These are phyloP conservation scores for Royoungia palumana DNA, from an alignment of 768 basidiomycete genomes.

Conservation along the genomic window DNA sequence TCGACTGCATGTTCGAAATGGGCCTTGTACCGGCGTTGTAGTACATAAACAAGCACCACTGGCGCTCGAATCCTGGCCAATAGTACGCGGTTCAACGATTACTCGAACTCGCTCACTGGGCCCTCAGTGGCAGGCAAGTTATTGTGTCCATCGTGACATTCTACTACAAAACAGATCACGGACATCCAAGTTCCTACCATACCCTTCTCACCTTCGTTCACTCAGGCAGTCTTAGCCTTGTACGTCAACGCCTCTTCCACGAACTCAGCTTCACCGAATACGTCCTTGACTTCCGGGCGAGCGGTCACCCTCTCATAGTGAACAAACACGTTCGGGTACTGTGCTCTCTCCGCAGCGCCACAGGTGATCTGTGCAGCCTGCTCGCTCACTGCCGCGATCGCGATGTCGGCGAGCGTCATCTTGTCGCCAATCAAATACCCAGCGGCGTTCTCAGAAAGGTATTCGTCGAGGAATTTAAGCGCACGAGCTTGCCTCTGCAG, in stretches of 20 bases:
- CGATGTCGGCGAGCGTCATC: constrained; percentile 28
- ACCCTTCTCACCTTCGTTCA: too few species aligned
- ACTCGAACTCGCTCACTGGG: too few species aligned
- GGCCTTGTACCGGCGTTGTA: neutral
- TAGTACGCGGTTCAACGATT: too few species aligned
- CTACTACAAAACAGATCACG: too few species aligned
- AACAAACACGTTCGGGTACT: constrained; percentile 24
- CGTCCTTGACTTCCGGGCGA: constrained; percentile 17
- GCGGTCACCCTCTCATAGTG: constrained; percentile 22
- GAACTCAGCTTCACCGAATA: constrained; percentile 18
- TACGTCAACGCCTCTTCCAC: constrained; percentile 16
- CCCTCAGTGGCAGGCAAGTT: too few species aligned
- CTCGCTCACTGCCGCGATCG: constrained; percentile 19
- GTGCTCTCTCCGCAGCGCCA: constrained; percentile 25
- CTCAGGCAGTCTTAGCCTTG: constrained; percentile 6
- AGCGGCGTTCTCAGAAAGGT: constrained; percentile 17
- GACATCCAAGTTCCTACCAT: too few species aligned
- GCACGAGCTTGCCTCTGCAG: constrained; percentile 19
- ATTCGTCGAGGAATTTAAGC: constrained; percentile 25
- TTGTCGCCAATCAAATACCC: constrained; percentile 23
- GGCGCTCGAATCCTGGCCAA: too few species aligned
- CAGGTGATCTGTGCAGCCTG: constrained; percentile 24
- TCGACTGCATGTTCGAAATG: neutral
- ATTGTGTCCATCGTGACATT: too few species aligned
- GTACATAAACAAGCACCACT: constrained; percentile 3